Evolutionary conservation across 768 basidiomycete genomes (phyloP).

Genomic region (Lactarius indigo): DNA sequence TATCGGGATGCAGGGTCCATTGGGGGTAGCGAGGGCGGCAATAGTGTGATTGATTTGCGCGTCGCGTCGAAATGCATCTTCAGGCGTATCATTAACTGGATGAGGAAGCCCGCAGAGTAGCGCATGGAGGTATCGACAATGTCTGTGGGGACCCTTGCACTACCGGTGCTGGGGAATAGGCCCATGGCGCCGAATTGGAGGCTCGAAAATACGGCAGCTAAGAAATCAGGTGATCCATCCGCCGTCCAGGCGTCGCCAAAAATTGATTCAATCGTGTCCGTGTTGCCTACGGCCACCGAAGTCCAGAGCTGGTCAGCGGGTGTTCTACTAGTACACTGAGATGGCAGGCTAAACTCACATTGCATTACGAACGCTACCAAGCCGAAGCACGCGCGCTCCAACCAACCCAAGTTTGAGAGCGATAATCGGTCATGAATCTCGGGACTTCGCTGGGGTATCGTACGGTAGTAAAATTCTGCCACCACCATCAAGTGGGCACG

Average conservation of each 20-base stretch:
- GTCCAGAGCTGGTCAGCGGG: neutral
- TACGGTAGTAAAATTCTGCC: neutral
- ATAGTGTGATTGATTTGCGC: neutral
- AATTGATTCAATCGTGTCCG: slow-evolving; percentile 3
- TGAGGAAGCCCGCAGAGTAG: slow-evolving; percentile 4
- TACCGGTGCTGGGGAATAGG: neutral
- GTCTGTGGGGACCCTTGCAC: neutral
- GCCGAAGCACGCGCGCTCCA: slow-evolving; percentile 13
- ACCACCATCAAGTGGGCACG: neutral
- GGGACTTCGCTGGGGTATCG: neutral
- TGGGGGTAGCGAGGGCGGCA: neutral
- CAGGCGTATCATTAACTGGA: neutral
- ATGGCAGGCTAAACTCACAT: neutral
- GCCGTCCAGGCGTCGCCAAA: neutral
- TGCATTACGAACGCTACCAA: slow-evolving; percentile 10
- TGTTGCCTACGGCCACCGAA: neutral
- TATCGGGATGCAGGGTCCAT: neutral
- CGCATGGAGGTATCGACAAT: neutral
- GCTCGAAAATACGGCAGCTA: neutral
- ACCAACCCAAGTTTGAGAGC: neutral
- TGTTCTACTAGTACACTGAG: too few relatives aligned
- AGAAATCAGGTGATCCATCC: neutral
- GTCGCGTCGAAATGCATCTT: neutral
- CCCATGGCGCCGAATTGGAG: too few relatives aligned
- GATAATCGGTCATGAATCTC: neutral